Evolutionary conservation across 805 yeast species (phyloP).

Genomic region (Ogataea glucozyma): DNA sequence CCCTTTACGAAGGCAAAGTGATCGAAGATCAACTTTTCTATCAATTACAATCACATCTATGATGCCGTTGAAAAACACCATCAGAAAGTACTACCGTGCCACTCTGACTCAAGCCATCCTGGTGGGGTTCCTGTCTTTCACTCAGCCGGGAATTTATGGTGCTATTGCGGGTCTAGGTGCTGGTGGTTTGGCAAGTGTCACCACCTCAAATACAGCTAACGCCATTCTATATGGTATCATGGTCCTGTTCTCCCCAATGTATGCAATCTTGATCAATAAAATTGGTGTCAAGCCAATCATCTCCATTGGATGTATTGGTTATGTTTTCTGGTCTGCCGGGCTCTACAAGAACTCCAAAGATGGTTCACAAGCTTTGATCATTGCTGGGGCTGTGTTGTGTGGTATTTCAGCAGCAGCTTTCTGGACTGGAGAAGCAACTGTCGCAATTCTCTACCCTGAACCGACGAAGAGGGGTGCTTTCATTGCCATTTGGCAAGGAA

Average conservation of each 20-base stretch:
- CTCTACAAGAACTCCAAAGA: slow-evolving; percentile 29
- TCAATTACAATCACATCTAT: too few relatives aligned
- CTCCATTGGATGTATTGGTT: slow-evolving; percentile 29
- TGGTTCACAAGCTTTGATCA: slow-evolving; percentile 29
- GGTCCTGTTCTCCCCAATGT: slow-evolving; percentile 25
- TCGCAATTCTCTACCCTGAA: slow-evolving; percentile 30
- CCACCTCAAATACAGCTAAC: slow-evolving; percentile 13
- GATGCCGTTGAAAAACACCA: too few relatives aligned
- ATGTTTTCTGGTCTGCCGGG: slow-evolving; percentile 30
- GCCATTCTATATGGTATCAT: slow-evolving; percentile 23
- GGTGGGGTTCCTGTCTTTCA: slow-evolving; percentile 15
- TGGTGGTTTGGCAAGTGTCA: slow-evolving; percentile 14
- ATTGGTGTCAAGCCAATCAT: slow-evolving; percentile 24
- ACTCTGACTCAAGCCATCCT: slow-evolving; percentile 16
- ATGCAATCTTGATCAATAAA: slow-evolving; percentile 26
- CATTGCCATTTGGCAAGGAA: slow-evolving; percentile 31
- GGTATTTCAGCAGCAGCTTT: slow-evolving; percentile 31
- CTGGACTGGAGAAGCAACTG: slow-evolving; percentile 33
- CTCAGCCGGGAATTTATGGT: slow-evolving; percentile 15
- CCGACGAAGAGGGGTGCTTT: slow-evolving; percentile 27
- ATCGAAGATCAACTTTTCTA: too few relatives aligned
- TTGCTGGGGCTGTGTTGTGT: slow-evolving; percentile 27
- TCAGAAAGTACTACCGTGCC: slow-evolving; percentile 7
- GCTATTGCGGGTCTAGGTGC: slow-evolving; percentile 16
- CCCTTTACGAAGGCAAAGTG: too few relatives aligned